A percentile compares a stretch with the other conserved stretches of the same genome.
Conservation (phyloP, 306 rosid genomes). For the Ochetophila trinervis region DNA sequence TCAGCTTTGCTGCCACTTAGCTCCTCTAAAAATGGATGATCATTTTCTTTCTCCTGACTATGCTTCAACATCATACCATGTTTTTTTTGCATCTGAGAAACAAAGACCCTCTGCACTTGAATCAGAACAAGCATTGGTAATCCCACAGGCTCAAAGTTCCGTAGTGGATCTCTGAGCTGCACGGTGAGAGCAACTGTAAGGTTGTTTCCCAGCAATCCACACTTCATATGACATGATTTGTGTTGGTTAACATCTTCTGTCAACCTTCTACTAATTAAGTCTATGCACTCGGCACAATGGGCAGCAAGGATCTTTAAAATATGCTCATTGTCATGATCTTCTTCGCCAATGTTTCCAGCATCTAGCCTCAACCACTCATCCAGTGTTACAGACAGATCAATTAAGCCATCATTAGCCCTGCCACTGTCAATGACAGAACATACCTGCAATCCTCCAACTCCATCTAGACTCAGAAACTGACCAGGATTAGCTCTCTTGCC, state of each 20-base stretch:
- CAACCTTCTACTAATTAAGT: slow-evolving; percentile 36
- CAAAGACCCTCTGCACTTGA: slow-evolving; percentile 49
- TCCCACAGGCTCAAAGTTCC: slow-evolving; percentile 67
- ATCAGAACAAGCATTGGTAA: slow-evolving; percentile 61
- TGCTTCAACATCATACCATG: slow-evolving; percentile 3
- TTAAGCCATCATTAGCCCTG: slow-evolving; percentile 30
- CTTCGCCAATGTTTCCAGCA: slow-evolving; percentile 50
- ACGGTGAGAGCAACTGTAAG: slow-evolving; percentile 47
- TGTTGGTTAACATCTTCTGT: slow-evolving; percentile 21
- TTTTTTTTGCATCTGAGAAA: slow-evolving; percentile 16
- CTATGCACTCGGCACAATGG: slow-evolving; percentile 48
- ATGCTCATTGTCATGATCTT: slow-evolving; percentile 33
- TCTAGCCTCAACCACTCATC: slow-evolving; percentile 74
- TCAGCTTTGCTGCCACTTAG: slow-evolving; percentile 7
- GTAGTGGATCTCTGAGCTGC: slow-evolving; percentile 63
- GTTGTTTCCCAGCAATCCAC: slow-evolving; percentile 54
- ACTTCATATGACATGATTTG: slow-evolving; percentile 21
- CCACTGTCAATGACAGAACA: slow-evolving; percentile 19
- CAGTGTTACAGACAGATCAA: slow-evolving; percentile 52
- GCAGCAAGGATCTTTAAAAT: slow-evolving; percentile 43
- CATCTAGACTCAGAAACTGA: slow-evolving; percentile 20
- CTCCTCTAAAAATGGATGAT: slow-evolving; percentile 14
- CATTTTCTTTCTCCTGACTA: slow-evolving; percentile 12
- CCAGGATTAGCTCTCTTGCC: slow-evolving; percentile 12
- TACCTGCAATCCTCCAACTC: slow-evolving; percentile 27